These are phyloP conservation scores for Cryptococcus neoformans DNA, from an alignment of 1,284 basidiomycete genomes.

Conservation along the genomic window DNA sequence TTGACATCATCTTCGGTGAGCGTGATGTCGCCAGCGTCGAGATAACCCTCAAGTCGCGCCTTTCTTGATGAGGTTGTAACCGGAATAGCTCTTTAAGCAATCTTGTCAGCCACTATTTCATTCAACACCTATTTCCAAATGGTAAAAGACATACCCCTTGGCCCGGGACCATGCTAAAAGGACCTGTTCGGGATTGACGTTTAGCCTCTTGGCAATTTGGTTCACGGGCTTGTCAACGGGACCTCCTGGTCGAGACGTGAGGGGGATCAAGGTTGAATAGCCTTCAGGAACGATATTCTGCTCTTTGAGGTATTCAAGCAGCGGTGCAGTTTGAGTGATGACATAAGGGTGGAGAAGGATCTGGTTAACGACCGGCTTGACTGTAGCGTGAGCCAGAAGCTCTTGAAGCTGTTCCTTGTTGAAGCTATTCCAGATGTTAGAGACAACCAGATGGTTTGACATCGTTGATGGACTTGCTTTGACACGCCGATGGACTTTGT, in stretches of 20 bases:
- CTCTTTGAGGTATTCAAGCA: conserved; percentile 58
- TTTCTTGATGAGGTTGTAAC: conserved; percentile 68
- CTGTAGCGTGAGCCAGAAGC: conserved; percentile 57
- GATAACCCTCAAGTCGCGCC: conserved; percentile 63
- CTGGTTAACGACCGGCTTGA: conserved; percentile 69
- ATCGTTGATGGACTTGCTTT: conserved; percentile 50
- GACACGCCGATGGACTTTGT: conserved; percentile 71
- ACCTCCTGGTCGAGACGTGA: conserved; percentile 62
- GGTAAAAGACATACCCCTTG: conserved; percentile 28
- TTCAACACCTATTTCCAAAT: too few species aligned
- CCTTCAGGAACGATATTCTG: conserved; percentile 66
- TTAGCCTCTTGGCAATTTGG: conserved; percentile 57
- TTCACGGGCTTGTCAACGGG: conserved; percentile 63
- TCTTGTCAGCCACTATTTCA: background rate
- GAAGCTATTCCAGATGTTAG: conserved; percentile 47
- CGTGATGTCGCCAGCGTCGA: conserved; percentile 55
- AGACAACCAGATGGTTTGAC: background rate
- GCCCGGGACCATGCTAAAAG: conserved; percentile 53
- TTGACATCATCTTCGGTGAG: conserved; percentile 45
- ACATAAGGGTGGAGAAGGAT: conserved; percentile 71
- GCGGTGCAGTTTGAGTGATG: conserved; percentile 56
- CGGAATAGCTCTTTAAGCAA: conserved; percentile 30
- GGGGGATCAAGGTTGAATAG: conserved; percentile 63
- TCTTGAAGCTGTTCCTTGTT: conserved; percentile 57
- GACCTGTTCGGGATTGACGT: conserved; percentile 63